phyloP scores from a whole-genome alignment of 305 asterid genomes.

The Andrographis paniculata region DNA sequence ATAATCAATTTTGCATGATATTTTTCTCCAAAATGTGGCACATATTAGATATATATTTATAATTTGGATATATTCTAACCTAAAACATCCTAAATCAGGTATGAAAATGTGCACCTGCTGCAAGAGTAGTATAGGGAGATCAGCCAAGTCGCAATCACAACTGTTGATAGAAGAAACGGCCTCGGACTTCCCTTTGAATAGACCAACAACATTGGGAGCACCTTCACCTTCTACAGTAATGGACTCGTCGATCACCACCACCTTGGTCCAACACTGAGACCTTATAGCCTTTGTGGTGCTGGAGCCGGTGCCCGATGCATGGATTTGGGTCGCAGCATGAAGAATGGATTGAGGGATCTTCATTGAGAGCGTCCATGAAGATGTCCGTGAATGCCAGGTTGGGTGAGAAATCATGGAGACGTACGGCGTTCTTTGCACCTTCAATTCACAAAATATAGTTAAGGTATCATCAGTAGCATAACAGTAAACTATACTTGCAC shows the following conservation, averaged over 20 bases:
- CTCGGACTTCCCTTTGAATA: slow-evolving; percentile 71
- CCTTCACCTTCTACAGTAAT: slow-evolving; percentile 94
- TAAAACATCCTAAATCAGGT: no score
- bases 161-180: slow-evolving; percentile 42
- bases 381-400: slow-evolving; percentile 87
- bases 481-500: not conserved
- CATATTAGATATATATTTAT: no score
- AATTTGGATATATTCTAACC: no score
- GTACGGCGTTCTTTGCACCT: slow-evolving; percentile 76
- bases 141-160: slow-evolving; percentile 75
- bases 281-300: slow-evolving; percentile 35
- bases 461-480: slow-evolving; percentile 1
- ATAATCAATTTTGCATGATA: no score
- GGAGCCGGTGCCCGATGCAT: slow-evolving; percentile 17
- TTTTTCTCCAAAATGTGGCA: no score
- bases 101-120: slow-evolving; percentile 57
- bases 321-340: slow-evolving; percentile 48
- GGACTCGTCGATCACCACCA: slow-evolving; percentile 73
- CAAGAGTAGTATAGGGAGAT: slow-evolving; percentile 75
- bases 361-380: slow-evolving; percentile 87
- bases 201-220: slow-evolving; percentile 72
- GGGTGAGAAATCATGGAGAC: slow-evolving; percentile 75
- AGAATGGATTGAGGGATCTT: slow-evolving; percentile 75
- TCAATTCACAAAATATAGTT: slow-evolving; percentile 21
- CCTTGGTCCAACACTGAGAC: slow-evolving; percentile 80